A percentile compares a stretch with the other conserved stretches of the same genome.
Evolutionary conservation across 257 asterid genomes (phyloP).

Genomic region (Gardenia jasminoides): DNA sequence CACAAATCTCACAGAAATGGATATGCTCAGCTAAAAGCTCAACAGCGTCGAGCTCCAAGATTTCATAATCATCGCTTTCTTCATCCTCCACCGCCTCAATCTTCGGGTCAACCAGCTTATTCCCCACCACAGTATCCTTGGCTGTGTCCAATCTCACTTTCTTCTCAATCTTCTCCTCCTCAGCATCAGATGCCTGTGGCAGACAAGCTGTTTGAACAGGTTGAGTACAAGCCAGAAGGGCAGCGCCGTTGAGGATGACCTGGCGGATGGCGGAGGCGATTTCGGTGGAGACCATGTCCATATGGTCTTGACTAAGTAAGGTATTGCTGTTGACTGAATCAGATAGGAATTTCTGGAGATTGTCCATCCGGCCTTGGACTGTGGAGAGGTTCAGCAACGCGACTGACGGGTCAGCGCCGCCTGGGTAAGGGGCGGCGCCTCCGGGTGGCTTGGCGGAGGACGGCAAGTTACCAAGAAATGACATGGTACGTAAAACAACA

Average conservation of each 20-base stretch:
- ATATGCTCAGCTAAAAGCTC: conserved; percentile 83
- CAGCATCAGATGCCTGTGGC: no score
- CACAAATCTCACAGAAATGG: conserved; percentile 84
- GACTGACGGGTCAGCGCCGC: conserved; percentile 23
- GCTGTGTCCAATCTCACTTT: not conserved
- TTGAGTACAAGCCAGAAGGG: conserved; percentile 53
- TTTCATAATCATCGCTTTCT: conserved; percentile 41
- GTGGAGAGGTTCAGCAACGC: conserved; percentile 57
- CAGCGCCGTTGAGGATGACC: conserved; percentile 69
- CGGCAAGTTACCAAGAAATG: conserved; percentile 40
- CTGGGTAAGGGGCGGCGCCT: conserved; percentile 1
- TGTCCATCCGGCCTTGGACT: conserved; percentile 60
- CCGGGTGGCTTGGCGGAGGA: conserved; percentile 50
- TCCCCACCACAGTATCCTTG: not conserved
- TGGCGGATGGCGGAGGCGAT: conserved; percentile 67
- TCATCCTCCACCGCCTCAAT: conserved; percentile 22
- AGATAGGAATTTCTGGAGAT: conserved; percentile 57
- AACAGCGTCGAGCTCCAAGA: conserved; percentile 73
- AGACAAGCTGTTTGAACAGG: not conserved
- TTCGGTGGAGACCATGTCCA: conserved; percentile 64
- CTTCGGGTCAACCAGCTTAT: conserved; percentile 17
- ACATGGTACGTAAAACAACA: conserved; percentile 28
- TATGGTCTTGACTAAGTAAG: conserved; percentile 48
- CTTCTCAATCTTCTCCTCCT: no score
- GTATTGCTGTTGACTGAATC: conserved; percentile 57